phyloP scores from a whole-genome alignment of 2,329 filamentous ascomycete species.

The Microsporum canis region DNA sequence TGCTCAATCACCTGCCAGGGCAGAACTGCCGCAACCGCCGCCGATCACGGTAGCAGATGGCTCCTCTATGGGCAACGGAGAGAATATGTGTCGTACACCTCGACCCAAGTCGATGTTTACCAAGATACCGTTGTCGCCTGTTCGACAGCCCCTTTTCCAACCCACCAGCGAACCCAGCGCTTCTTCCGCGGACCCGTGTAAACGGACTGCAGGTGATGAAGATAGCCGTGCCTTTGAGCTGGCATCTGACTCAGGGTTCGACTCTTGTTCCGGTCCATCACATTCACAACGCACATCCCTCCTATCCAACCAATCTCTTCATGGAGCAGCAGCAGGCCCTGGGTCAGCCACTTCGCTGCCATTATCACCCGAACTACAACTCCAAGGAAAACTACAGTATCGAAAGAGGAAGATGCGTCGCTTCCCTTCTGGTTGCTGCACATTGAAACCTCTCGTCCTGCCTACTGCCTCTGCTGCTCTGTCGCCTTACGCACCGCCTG shows the following conservation, averaged over 20 bases:
- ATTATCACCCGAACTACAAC: slow-evolving; percentile 16
- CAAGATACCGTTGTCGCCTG: slow-evolving; percentile 18
- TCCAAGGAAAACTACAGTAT: slow-evolving; percentile 15
- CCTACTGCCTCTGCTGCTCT: slow-evolving; percentile 12
- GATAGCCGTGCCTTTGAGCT: slow-evolving; percentile 12
- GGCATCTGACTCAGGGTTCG: slow-evolving; percentile 13
- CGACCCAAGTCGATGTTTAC: slow-evolving; percentile 24
- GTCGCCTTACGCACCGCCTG: slow-evolving; percentile 7
- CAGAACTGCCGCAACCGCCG: slow-evolving; percentile 1
- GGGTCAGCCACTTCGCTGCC: slow-evolving; percentile 18
- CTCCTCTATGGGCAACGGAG: slow-evolving; percentile 11
- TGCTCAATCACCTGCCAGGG: slow-evolving; percentile 24
- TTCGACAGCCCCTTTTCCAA: slow-evolving; percentile 14
- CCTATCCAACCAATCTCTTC: slow-evolving; percentile 16
- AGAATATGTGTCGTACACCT: slow-evolving; percentile 13
- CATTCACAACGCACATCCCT: slow-evolving; percentile 21
- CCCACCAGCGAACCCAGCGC: slow-evolving; percentile 7
- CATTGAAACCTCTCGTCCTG: slow-evolving; percentile 27
- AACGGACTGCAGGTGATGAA: neutral
- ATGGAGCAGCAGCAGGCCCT: neutral
- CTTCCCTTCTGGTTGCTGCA: slow-evolving; percentile 26
- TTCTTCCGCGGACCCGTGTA: slow-evolving; percentile 6
- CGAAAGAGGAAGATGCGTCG: slow-evolving; percentile 23
- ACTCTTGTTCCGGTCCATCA: neutral
- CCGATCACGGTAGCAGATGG: neutral